Evolutionary conservation across 2,329 filamentous ascomycete species (phyloP).

Genomic region (Zymoseptoria ardabiliae): DNA sequence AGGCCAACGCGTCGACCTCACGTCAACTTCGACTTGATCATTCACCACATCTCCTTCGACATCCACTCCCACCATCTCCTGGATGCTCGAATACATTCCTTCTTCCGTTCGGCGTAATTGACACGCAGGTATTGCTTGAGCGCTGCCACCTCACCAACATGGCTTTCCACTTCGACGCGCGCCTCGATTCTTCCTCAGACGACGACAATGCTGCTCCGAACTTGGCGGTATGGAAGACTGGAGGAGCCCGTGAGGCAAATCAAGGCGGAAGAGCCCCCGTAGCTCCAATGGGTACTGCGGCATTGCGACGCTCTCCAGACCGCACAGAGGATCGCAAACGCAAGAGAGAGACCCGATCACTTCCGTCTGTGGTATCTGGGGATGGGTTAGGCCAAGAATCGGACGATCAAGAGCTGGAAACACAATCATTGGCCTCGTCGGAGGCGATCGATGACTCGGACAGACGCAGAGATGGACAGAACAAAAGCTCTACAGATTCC

Average conservation of each 20-base stretch:
- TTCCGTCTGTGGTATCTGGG: constrained; percentile 1
- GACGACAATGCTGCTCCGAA: constrained; percentile 18
- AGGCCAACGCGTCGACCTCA: neutral
- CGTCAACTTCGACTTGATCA: neutral
- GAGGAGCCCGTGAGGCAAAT: constrained; percentile 6
- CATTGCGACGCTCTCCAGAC: constrained; percentile 7
- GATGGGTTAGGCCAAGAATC: constrained; percentile 6
- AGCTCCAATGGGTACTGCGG: constrained; percentile 16
- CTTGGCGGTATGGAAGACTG: constrained; percentile 23
- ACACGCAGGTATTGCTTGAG: neutral
- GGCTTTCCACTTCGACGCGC: constrained; percentile 22
- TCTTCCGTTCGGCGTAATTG: neutral
- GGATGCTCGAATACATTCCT: neutral
- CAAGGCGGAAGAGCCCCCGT: constrained; percentile 10
- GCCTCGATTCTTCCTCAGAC: constrained; percentile 24
- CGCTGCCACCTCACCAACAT: constrained; percentile 9
- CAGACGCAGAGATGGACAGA: neutral
- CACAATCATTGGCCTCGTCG: constrained; percentile 6
- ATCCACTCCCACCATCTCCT: neutral
- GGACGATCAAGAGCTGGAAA: constrained; percentile 4
- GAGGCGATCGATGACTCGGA: constrained; percentile 3
- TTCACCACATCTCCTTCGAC: neutral
- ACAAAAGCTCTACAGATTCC: neutral
- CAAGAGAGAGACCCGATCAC: constrained; percentile 5
- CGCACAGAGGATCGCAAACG: constrained; percentile 7